A percentile compares a stretch with the other conserved stretches of the same genome.
Conservation (phyloP, 1,284 basidiomycete genomes). For the Entoloma clypeatum region DNA sequence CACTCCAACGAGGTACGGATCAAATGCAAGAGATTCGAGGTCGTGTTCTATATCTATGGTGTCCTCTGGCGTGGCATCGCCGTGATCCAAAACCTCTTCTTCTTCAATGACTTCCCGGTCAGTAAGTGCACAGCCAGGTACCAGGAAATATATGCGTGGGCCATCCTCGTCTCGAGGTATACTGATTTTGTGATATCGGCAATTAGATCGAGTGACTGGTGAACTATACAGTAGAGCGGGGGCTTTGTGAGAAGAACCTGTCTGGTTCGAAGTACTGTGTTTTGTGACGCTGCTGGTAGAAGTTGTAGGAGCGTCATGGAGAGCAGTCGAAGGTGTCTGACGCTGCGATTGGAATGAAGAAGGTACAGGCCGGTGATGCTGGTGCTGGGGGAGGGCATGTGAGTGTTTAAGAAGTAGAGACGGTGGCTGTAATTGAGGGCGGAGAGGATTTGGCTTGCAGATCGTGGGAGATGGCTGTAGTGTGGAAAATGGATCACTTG, state of each 20-base stretch:
- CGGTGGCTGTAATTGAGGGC: slow-evolving; percentile 20
- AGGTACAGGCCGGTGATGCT: slow-evolving; percentile 24
- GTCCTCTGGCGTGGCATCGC: slow-evolving; percentile 50
- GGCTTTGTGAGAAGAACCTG: slow-evolving; percentile 11
- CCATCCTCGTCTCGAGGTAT: slow-evolving; percentile 50
- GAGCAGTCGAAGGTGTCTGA: slow-evolving; percentile 9
- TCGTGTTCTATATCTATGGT: slow-evolving; percentile 42
- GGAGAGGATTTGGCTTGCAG: slow-evolving; percentile 21
- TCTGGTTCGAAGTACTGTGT: slow-evolving; percentile 12
- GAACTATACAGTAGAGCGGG: slow-evolving; percentile 24
- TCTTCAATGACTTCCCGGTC: slow-evolving; percentile 53
- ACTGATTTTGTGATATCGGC: slow-evolving; percentile 63
- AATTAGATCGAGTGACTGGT: slow-evolving; percentile 54
- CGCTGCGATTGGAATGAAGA: slow-evolving; percentile 4
- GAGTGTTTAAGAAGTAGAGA: slow-evolving; percentile 26
- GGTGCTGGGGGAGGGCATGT: slow-evolving; percentile 29
- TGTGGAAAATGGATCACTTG: slow-evolving; percentile 31
- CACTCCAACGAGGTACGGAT: slow-evolving; percentile 47
- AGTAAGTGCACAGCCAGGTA: slow-evolving; percentile 61
- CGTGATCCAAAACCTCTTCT: slow-evolving; percentile 57
- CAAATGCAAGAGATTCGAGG: slow-evolving; percentile 49
- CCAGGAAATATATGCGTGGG: slow-evolving; percentile 52
- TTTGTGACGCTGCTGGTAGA: slow-evolving; percentile 8
- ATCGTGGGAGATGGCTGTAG: slow-evolving; percentile 29
- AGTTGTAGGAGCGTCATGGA: slow-evolving; percentile 6